Evolutionary conservation across 371 early-diverging fungal genomes (phyloP), one percentile per base, ranked within the genome.

Genomic region (Circinella umbellata): DNA sequence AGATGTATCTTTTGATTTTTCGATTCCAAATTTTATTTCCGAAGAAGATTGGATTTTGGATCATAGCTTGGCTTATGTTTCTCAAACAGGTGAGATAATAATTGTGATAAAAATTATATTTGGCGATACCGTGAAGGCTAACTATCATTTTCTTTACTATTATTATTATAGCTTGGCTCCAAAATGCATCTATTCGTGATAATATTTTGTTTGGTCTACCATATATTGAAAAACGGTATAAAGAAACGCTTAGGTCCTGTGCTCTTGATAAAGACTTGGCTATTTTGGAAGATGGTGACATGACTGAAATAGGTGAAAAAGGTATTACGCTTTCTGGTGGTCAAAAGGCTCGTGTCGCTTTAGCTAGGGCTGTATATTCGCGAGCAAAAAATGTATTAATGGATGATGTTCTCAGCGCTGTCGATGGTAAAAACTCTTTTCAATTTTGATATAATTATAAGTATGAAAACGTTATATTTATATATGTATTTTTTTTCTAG

Each of bases 241-340:
- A 81, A 17, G 74, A 84, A n/a, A 89, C 89, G 0, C 64, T 94
- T 2, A 82, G 85, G 69, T 86, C 85, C 84, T 90, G 91, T 36
- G 94, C 94, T 1, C 80, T 97, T 36, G 81, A 83, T 0, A 82
- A 92, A 35, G 98, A 98, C 75, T 77, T 97, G 62, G 90, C 92
- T 46, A 93, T 91, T 36, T 77, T 98, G 36, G 86, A 88, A 17
- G 78, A 88, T 47, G 96, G 96, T 27, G 98, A 97, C 78, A 69
- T 83, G 70, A 96, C 97, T 0, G 94, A 95, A 80, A 89, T 96
- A 62, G 97, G 96, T 51, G 96, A 95, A 77, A 89, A 90, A 64
- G 97, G 96, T 8, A 87, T 95, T 38, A 93, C 93, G 3, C 78
- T 96, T 11, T 93, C 94, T 62, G 97, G 98, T 60, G 96, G 96